Base-by-base conservation (phyloP, 495 filamentous ascomycete genomes). In the Penicillium maclennaniae region DNA sequence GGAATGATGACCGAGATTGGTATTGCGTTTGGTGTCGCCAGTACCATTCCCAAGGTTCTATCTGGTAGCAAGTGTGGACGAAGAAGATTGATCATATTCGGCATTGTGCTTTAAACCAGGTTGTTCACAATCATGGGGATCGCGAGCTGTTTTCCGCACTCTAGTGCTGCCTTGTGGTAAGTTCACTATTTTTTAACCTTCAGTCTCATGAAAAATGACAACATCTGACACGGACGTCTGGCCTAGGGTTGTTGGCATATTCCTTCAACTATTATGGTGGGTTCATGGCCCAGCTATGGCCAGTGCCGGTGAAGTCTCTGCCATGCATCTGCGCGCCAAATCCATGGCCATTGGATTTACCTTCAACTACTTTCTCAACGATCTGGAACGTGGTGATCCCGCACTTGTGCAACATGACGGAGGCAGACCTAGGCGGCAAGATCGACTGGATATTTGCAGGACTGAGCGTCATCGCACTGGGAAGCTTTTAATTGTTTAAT, bases 381-480 rank as follows among this genome's bases (percentile, higher is more conserved):
- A 40, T 51, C 3, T 59, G 55, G 55, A 53, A 53, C 15, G 51
- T 65, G 7, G 48, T 53, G 0, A 54, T 68, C 31, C 67, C 67
- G 16, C 68, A 66, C 38, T 37, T 69, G 56, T 66, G 63, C 34
- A 62, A 66, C 20, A 47, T 50, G 17, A 55, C 61, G 42, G 57
- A 69, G 42, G 67, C 52, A 0, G 53, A 68, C 26, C 37, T 67
- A 34, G 67, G 58, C 6, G 67, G 55, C 7, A 62, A 63, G 26
- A 61, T 64, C 19, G 59, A 63, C 10, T 67, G 59, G 46, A 62
- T 69, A n/a, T 69, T 63, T 28, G 50, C 54, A 2, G 43, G 6
- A 4, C 15, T 57, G 47, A 47, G 49, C 8, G 40, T 39, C 1
- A 39, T 39, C 37, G 16, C 37, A 1, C 37, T 39, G 37, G 37